These are phyloP conservation scores for Chrysosporium queenslandicum DNA, from an alignment of 2,329 filamentous ascomycete species.

Conservation along the genomic window DNA sequence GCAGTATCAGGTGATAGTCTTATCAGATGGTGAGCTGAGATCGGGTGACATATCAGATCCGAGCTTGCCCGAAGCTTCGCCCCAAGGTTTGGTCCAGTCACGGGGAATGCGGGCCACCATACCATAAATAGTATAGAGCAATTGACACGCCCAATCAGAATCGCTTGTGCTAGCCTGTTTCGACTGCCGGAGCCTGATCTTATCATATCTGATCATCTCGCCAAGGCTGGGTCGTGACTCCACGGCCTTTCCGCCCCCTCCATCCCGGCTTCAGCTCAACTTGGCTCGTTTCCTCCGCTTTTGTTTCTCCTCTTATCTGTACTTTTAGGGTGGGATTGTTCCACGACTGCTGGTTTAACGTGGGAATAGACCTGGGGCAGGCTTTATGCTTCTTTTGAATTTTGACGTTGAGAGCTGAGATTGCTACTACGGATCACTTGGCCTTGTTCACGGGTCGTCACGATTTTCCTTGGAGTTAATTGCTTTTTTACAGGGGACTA, in stretches of 20 bases:
- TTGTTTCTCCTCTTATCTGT: not conserved
- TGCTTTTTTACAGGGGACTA: not conserved
- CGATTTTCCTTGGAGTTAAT: not conserved
- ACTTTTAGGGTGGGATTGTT: not conserved
- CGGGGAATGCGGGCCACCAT: not conserved
- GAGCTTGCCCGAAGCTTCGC: slow-evolving; percentile 10
- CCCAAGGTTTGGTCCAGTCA: not conserved
- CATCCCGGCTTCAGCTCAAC: not conserved
- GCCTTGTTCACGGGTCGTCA: too few relatives aligned
- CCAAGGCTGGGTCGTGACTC: not conserved
- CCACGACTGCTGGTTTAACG: not conserved
- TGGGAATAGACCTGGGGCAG: too few relatives aligned
- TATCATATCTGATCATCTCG: slow-evolving; percentile 20
- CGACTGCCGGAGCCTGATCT: slow-evolving; percentile 11
- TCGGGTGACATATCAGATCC: slow-evolving; percentile 15
- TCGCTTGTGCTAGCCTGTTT: not conserved
- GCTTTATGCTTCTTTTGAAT: too few relatives aligned
- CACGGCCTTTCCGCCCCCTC: not conserved
- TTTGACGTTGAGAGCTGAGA: too few relatives aligned
- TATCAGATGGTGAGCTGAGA: slow-evolving; percentile 7
- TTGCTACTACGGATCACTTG: too few relatives aligned
- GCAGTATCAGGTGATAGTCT: not conserved
- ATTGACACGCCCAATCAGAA: not conserved
- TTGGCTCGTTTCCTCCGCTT: not conserved
- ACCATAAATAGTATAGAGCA: not conserved